Evolutionary conservation across 2,329 filamentous ascomycete species (phyloP), one percentile per base, ranked within the genome.

Genomic region (Aspergillus oerlinghausenensis): DNA sequence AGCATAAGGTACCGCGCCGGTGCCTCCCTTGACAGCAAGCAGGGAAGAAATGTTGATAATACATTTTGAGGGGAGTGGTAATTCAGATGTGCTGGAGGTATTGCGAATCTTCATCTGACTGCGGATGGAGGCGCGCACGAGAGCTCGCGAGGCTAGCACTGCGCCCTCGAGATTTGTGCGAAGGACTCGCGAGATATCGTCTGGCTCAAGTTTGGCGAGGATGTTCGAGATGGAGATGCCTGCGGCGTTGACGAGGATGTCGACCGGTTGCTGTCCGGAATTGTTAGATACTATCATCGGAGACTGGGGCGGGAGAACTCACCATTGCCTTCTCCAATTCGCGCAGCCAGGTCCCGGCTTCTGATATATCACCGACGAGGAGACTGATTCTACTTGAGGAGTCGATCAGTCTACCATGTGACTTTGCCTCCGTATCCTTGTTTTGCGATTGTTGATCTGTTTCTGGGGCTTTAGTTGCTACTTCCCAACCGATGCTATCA

Each of bases 21-120:
- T 78, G 0, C 87, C 88, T 0, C 86, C 88, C 56, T 87, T 86
- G 1, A 81, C 68, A 0, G 86, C 91, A 49, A 96, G 81, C 29
- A 95, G 76, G 50, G 89, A 93, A 0, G 89, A 86, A 23, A 96
- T 77, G 67, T 96, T 96, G 71, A 96, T 86, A 59, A 96, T 92
- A 67, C 85, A 89, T 54, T 89, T 84, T 1, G 87, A 85, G 52
- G 80, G 77, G 1, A 17, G 14, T 17, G 28, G 84, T 81, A 52
- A 80, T 76, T 1, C 25, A 23, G 43, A 10, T 8, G 21, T 11
- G 19, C 40, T 51, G 48, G 11, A 17, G 17, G 25, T 17, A 10
- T 25, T 57, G 23, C 66, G 64, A 43, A 61, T 64, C 38, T 66
- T 67, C 9, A 70, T 55, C 5, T 67, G 63, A 47, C 61, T 67